Conservation (phyloP, 257 asterid genomes). For the Fraxinus cuspidata region DNA sequence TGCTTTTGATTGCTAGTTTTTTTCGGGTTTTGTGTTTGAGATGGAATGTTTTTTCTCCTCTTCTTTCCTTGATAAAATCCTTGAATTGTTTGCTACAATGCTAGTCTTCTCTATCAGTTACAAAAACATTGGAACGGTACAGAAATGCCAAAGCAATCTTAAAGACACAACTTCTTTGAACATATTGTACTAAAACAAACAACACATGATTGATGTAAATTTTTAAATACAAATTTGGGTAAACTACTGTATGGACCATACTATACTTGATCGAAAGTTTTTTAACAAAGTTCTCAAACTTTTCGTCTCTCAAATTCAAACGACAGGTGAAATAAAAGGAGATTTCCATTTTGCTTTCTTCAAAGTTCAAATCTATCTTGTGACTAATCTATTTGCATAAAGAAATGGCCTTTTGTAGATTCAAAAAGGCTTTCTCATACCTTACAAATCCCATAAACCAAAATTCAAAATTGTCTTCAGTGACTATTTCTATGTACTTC, state of each 20-base stretch:
- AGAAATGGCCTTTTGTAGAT: constrained; percentile 59
- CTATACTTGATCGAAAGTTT: neutral
- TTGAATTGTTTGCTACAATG: neutral
- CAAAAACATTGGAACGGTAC: neutral
- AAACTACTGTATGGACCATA: neutral
- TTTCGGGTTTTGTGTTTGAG: too few relatives aligned
- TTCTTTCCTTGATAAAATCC: neutral
- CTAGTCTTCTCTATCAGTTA: too few relatives aligned
- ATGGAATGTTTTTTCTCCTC: neutral
- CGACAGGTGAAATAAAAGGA: neutral
- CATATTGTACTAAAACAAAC: neutral
- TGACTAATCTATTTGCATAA: constrained; percentile 28
- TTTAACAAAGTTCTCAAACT: neutral
- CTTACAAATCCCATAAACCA: constrained; percentile 98
- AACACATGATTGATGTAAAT: neutral
- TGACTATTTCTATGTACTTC: constrained; percentile 70
- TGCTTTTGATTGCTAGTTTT: neutral
- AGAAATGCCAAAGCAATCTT: neutral
- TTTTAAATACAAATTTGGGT: neutral
- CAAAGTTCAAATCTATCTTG: neutral
- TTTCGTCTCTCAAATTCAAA: neutral
- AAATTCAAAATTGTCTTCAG: constrained; percentile 69
- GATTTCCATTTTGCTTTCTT: neutral
- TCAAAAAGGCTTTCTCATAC: constrained; percentile 71
- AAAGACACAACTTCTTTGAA: neutral